Percentiles rank a stretch among this genome's conserved stretches.
phyloP scores from a whole-genome alignment of 305 asterid species.

The Nicotiana rustica region DNA sequence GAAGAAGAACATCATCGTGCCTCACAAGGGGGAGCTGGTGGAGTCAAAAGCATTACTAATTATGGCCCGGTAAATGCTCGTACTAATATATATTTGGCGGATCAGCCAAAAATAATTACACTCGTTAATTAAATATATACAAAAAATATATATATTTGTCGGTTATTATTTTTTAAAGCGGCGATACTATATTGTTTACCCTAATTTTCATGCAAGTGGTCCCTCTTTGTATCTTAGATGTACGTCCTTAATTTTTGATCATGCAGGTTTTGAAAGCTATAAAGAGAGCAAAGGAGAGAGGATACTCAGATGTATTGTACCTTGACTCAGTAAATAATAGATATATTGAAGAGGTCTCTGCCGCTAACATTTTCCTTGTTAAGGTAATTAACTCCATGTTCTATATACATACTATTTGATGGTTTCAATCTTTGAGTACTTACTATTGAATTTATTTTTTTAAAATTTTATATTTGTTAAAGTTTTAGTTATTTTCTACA shows the following conservation, averaged over 20 bases:
- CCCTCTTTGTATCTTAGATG: not conserved
- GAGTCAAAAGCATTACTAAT: slow-evolving; percentile 79
- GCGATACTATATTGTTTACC: too few species aligned
- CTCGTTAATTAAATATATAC: too few species aligned
- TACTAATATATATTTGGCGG: not conserved
- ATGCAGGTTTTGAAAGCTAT: slow-evolving; percentile 34
- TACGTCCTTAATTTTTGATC: not conserved
- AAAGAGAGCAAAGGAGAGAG: slow-evolving; percentile 34
- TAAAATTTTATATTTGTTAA: too few species aligned
- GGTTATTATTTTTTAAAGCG: too few species aligned
- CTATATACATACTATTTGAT: too few species aligned
- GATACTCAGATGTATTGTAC: slow-evolving; percentile 35
- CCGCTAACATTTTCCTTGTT: slow-evolving; percentile 30
- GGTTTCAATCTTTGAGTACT: too few species aligned
- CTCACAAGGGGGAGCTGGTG: slow-evolving; percentile 81
- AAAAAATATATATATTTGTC: too few species aligned
- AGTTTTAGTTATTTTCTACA: too few species aligned
- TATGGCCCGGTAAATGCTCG: slow-evolving; percentile 71
- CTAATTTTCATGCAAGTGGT: not conserved
- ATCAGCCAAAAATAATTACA: not conserved
- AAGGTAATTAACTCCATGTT: slow-evolving; percentile 21
- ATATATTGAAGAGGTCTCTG: slow-evolving; percentile 36
- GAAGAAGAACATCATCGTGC: slow-evolving; percentile 79
- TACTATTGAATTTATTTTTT: too few species aligned
- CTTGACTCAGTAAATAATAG: slow-evolving; percentile 35